phyloP scores from a whole-genome alignment of 2,329 filamentous ascomycete genomes.

The Arthrocladium fulminans region DNA sequence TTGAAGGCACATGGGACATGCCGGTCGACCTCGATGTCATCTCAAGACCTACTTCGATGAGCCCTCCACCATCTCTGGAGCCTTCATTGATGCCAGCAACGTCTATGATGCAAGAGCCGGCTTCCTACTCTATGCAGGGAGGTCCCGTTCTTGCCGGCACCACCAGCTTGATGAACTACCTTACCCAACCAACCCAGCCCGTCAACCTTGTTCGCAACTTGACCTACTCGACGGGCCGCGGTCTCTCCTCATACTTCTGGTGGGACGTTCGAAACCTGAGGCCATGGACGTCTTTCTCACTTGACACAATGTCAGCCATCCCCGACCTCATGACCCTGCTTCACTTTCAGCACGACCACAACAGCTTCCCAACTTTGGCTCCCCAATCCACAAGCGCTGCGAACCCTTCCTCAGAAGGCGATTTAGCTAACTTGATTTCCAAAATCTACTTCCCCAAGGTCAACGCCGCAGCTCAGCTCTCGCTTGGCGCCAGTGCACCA shows the following conservation, averaged over 20 bases:
- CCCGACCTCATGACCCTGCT: constrained; percentile 66
- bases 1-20: constrained; percentile 25
- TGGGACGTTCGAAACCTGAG: constrained; percentile 88
- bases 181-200: constrained; percentile 71
- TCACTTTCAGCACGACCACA: constrained; percentile 55
- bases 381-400: constrained; percentile 38
- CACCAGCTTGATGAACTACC: constrained; percentile 67
- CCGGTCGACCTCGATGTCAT: constrained; percentile 20
- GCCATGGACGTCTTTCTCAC: constrained; percentile 71
- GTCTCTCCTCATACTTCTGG: constrained; percentile 78
- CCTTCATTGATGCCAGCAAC: constrained; percentile 1
- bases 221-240: constrained; percentile 56
- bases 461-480: constrained; percentile 72
- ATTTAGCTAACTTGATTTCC: constrained; percentile 65
- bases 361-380: constrained; percentile 39
- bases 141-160: constrained; percentile 26
- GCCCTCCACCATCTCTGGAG: constrained; percentile 30
- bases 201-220: constrained; percentile 73
- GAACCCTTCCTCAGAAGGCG: constrained; percentile 67
- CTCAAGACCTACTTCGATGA: constrained; percentile 36
- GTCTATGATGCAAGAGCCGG: constrained; percentile 8
- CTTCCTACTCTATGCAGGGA: not conserved
- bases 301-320: constrained; percentile 61
- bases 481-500: constrained; percentile 57
- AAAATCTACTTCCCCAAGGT: constrained; percentile 77